Percentiles rank a stretch among this genome's conserved stretches.
Conservation (phyloP, 768 basidiomycete species). For the Neoboletus magnificus region DNA sequence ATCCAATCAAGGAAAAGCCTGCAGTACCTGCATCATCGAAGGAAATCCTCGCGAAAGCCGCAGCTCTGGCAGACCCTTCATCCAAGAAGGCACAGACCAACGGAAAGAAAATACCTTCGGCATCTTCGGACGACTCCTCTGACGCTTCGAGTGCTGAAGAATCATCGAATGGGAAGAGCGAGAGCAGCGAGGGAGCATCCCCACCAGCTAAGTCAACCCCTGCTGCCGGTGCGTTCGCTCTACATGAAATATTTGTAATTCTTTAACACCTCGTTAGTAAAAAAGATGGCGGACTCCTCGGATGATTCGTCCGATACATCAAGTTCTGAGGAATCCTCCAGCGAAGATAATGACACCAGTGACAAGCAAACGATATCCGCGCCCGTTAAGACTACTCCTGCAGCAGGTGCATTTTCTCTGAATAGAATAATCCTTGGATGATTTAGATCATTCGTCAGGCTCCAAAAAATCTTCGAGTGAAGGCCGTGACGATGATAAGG, state of each 20-base stretch:
- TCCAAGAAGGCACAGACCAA: background rate
- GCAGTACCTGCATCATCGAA: conserved; percentile 35
- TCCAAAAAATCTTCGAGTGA: conserved; percentile 3
- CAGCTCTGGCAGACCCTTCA: conserved; percentile 21
- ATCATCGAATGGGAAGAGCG: conserved; percentile 6
- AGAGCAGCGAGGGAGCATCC: background rate
- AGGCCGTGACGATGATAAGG: background rate
- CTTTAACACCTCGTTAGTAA: background rate
- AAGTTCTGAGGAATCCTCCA: conserved; percentile 14
- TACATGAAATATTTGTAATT: background rate
- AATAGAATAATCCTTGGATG: accelerated
- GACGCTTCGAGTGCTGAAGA: conserved; percentile 17
- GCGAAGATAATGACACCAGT: background rate
- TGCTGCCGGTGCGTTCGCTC: background rate
- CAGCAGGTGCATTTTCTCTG: conserved; percentile 23
- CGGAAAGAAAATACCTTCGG: background rate
- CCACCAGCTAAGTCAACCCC: background rate
- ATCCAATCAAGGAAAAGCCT: conserved; percentile 21
- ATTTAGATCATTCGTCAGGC: background rate
- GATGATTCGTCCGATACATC: conserved; percentile 4
- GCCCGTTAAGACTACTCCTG: conserved; percentile 42
- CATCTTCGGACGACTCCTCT: conserved; percentile 13
- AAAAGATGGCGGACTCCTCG: background rate
- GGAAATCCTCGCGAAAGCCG: conserved; percentile 43
- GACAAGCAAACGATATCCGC: conserved; percentile 16